A percentile compares a stretch with the other conserved stretches of the same genome.
Conservation (phyloP, 2,329 filamentous ascomycete species). For the Grosmannia serpens region DNA sequence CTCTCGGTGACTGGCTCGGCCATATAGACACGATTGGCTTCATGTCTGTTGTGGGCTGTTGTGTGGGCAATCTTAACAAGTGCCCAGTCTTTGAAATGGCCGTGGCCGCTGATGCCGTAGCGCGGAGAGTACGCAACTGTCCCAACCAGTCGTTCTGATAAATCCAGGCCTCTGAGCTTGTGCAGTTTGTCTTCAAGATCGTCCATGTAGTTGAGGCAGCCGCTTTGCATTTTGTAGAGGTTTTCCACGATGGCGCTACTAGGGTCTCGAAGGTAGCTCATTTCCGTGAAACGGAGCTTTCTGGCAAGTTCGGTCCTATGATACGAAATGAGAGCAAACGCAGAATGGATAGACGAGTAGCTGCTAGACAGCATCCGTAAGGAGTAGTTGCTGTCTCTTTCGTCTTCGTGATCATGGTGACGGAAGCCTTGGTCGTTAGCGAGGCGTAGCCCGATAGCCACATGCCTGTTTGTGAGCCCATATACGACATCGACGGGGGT, state of each 20-base stretch:
- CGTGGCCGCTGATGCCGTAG: neutral
- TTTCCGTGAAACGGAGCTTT: neutral
- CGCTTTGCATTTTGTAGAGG: neutral
- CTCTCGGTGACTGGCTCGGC: neutral
- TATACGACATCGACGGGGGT: neutral
- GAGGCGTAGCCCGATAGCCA: neutral
- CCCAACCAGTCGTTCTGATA: neutral
- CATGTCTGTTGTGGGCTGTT: neutral
- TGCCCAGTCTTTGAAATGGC: neutral
- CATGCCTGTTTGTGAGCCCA: neutral
- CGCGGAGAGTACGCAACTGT: neutral
- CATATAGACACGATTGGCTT: neutral
- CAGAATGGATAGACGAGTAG: neutral
- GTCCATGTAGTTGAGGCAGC: neutral
- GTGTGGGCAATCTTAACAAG: neutral
- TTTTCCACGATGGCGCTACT: neutral
- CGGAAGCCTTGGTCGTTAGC: neutral
- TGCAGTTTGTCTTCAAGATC: neutral
- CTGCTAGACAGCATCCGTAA: neutral
- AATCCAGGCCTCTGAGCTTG: neutral
- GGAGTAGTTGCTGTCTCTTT: neutral
- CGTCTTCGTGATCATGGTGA: neutral
- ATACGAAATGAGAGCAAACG: neutral
- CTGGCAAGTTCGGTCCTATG: neutral
- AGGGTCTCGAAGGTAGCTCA: neutral